phyloP scores from a whole-genome alignment of 352 stramenopile genomes.

The Globisporangium echinulatum region DNA sequence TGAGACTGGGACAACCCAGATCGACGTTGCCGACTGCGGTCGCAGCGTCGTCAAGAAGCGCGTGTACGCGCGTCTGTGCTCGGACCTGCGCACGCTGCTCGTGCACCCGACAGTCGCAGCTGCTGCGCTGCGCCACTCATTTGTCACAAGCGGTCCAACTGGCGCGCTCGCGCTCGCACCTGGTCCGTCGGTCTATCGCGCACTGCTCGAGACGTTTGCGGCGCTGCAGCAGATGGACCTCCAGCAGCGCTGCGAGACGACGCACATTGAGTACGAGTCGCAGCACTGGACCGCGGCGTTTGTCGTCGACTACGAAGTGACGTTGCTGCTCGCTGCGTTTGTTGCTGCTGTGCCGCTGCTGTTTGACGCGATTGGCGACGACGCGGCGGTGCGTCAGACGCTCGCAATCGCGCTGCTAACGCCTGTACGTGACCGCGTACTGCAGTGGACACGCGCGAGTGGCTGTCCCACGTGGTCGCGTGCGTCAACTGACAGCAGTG shows the following conservation, averaged over 20 bases:
- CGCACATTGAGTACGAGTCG: conserved; percentile 81
- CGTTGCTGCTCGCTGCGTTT: conserved; percentile 65
- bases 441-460: conserved; percentile 29
- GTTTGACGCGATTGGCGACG: conserved; percentile 12
- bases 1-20: no score
- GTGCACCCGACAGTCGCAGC: conserved; percentile 59
- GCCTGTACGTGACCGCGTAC: conserved; percentile 26
- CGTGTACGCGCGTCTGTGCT: conserved; percentile 74
- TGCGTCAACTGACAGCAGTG: conserved; percentile 3
- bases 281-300: conserved; percentile 82
- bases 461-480: conserved; percentile 25
- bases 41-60: conserved; percentile 73
- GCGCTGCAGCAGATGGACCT: conserved; percentile 79
- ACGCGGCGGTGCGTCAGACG: conserved; percentile 14
- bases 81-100: conserved; percentile 67
- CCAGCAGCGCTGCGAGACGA: conserved; percentile 52
- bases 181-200: conserved; percentile 43
- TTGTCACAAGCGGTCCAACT: conserved; percentile 40
- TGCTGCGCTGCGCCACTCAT: conserved; percentile 55
- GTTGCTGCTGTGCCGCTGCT: conserved; percentile 52
- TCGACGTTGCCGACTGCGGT: conserved; percentile 41
- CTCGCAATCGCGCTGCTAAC: conserved; percentile 42
- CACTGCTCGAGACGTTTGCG: conserved; percentile 55
- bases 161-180: conserved; percentile 20
- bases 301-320: conserved; percentile 78